phyloP scores from a whole-genome alignment of 176 grass and related monocot species.

The Raddia distichophylla region DNA sequence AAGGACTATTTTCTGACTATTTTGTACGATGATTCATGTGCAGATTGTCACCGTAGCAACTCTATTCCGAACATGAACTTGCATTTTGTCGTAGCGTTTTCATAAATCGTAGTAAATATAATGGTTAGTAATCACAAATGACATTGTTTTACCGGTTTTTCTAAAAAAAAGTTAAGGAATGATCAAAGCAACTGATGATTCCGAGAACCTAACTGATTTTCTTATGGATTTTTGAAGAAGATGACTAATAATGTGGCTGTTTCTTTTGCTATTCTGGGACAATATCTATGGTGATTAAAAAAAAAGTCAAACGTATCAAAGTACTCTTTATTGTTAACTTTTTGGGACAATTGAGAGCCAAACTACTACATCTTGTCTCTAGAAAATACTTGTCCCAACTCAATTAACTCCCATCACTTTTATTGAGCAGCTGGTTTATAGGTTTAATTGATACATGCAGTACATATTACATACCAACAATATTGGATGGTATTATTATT shows the following conservation, averaged over 20 bases:
- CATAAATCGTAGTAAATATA: conserved; percentile 16
- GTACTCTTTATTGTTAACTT: conserved; percentile 1
- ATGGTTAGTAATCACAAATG: not conserved
- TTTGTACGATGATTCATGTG: conserved; percentile 33
- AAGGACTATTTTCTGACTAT: not conserved
- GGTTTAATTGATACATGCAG: conserved; percentile 19
- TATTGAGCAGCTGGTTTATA: not conserved
- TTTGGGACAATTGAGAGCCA: not conserved
- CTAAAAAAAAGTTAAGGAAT: conserved; percentile 76
- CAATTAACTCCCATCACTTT: conserved; percentile 1
- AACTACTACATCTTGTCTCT: conserved; percentile 19
- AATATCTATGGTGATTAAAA: conserved; percentile 31
- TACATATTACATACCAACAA: conserved; percentile 22
- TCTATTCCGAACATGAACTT: not conserved
- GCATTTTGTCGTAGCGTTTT: not conserved
- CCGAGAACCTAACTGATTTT: conserved; percentile 81
- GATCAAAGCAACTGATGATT: conserved; percentile 72
- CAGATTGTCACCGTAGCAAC: conserved; percentile 3
- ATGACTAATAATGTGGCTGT: conserved; percentile 43
- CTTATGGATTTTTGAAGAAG: conserved; percentile 84
- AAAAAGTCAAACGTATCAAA: conserved; percentile 17
- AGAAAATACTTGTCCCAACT: conserved; percentile 12
- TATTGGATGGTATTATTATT: conserved; percentile 35
- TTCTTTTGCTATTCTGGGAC: conserved; percentile 2
- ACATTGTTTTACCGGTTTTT: conserved; percentile 28